Base-by-base conservation (phyloP, 2,329 filamentous ascomycete genomes). In the Stagonosporopsis vannaccii region DNA sequence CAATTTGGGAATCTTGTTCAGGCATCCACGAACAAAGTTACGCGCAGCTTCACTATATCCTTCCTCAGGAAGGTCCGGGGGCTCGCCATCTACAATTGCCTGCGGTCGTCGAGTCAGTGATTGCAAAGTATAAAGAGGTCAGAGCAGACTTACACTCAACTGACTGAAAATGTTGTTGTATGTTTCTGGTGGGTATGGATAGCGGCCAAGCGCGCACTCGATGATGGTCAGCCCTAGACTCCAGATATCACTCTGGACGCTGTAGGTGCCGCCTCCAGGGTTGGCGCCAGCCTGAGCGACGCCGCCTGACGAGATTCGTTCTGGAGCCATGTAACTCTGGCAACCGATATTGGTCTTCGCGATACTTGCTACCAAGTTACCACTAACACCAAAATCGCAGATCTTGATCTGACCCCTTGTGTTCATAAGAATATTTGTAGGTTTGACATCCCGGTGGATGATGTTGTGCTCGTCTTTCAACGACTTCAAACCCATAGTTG, bases 121-220 rank as follows among this genome's bases (percentile, higher is more conserved):
- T 3, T 33, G 26, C 22, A 54, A 13, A 44, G 40, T 11, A 19
- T 12, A 4, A 17, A 25, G 2, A 15, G 3, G 12, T 28, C 6
- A 23, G 17, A 13, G 9, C 17, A 46, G 6, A 69, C 93, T 87
- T 84, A 98, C 95, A 69, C 90, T 96, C 30, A 99, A 82, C 74
- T 99, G 95, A 70, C 92, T 96, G 81, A 99, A 98, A 65, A 99
- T 99, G 71, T 97, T 98, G 74, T 94, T 95, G 64, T 96, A 98
- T 1, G 96, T 95, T 76, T 99, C 95, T 0, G 95, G 94, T 4
- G 95, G 94, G 70, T 99, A 99, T 1, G 95, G 95, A 75, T 99
- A 99, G 67, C 89, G 85, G 41, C 95, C 95, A 82, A 96, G 87
- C 22, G 94, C 94, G 75, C 94, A 98, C 77, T 99, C 95, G 67